These are phyloP conservation scores for Tetraselmis chui DNA, from an alignment of 139 green algal species.

Conservation along the genomic window DNA sequence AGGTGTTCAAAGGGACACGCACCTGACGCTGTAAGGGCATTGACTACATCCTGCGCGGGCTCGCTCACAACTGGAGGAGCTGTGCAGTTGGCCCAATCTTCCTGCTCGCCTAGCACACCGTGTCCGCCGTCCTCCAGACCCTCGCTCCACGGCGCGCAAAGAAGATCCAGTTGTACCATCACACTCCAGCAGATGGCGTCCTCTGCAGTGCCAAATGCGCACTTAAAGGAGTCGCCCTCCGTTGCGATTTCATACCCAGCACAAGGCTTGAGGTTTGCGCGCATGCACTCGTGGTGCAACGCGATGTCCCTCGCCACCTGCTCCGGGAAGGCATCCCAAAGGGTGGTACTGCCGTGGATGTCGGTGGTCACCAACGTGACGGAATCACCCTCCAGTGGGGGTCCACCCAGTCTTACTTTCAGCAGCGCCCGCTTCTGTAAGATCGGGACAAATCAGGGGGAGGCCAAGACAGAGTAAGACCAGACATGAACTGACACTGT, in stretches of 20 bases:
- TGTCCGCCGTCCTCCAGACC: neutral
- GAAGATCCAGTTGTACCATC: neutral
- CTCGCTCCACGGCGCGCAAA: neutral
- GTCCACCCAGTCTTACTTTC: neutral
- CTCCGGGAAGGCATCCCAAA: neutral
- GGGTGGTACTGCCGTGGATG: neutral
- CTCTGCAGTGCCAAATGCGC: neutral
- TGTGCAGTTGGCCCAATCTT: neutral
- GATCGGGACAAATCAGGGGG: too few species aligned
- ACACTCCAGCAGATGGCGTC: constrained; percentile 2
- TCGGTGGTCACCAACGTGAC: constrained; percentile 2
- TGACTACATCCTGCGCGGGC: neutral
- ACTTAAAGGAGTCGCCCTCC: constrained; percentile 7
- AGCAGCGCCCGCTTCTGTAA: neutral
- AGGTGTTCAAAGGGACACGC: too few species aligned
- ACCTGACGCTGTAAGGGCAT: neutral
- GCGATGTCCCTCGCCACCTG: neutral
- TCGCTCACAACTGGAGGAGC: neutral
- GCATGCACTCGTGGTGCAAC: constrained; percentile 1
- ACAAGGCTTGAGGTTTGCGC: neutral
- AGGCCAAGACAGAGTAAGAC: too few species aligned
- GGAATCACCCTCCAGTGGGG: neutral
- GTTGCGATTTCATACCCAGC: neutral
- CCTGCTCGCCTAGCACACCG: neutral
- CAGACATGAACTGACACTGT: too few species aligned